These are phyloP conservation scores for Microascus cirrosus DNA, from an alignment of 2,329 filamentous ascomycete species.

Conservation along the genomic window DNA sequence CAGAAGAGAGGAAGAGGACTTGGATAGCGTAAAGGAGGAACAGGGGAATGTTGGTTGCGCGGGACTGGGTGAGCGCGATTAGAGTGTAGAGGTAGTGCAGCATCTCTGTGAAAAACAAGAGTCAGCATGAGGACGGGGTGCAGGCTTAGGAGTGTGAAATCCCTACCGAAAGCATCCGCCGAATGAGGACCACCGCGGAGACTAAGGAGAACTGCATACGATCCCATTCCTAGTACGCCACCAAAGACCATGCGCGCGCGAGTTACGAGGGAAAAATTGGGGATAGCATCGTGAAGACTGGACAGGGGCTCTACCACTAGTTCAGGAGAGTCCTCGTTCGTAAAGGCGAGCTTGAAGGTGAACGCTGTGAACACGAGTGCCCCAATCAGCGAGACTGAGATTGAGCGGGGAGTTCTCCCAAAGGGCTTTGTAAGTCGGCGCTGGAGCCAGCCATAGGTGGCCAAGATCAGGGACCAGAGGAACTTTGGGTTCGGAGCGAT, in stretches of 20 bases:
- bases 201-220: constrained; percentile 27
- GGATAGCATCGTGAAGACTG: constrained; percentile 25
- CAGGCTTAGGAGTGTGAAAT: constrained; percentile 5
- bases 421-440: constrained; percentile 26
- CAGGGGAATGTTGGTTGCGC: constrained; percentile 74
- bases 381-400: constrained; percentile 25
- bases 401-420: constrained; percentile 23
- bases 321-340: constrained; percentile 78
- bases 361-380: constrained; percentile 45
- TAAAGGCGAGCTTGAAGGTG: constrained; percentile 84
- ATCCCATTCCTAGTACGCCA: constrained; percentile 26
- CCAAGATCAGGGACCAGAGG: constrained; percentile 64
- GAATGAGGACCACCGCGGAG: constrained; percentile 13
- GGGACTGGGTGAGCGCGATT: constrained; percentile 77
- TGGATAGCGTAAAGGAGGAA: constrained; percentile 63
- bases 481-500: constrained; percentile 50
- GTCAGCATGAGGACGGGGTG: constrained; percentile 4
- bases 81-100: constrained; percentile 64
- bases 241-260: constrained; percentile 39
- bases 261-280: constrained; percentile 31
- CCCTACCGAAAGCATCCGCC: background rate
- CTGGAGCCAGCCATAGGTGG: constrained; percentile 54
- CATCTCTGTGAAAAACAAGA: constrained; percentile 18
- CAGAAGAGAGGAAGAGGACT: constrained; percentile 34
- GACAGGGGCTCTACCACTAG: constrained; percentile 43